Evolutionary conservation across 306 rosid species (phyloP).

Genomic region (Quercus dentata): DNA sequence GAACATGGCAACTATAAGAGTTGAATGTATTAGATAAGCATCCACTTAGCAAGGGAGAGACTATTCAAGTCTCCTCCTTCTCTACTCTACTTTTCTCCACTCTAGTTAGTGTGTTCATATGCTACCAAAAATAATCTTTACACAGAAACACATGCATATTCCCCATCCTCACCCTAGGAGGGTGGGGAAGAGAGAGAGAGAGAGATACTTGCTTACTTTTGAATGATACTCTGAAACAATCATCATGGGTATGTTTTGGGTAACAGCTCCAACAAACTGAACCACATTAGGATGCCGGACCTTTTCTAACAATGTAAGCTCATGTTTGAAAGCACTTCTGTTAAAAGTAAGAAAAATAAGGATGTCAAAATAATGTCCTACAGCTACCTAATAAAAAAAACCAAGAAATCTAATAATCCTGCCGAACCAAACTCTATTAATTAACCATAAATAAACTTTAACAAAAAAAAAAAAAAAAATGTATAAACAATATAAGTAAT

Average conservation of each 20-base stretch:
- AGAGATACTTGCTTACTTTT: constrained; percentile 56
- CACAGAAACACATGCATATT: not conserved
- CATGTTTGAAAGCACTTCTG: constrained; percentile 90
- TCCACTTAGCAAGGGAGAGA: not conserved
- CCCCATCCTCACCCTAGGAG: no score
- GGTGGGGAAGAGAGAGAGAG: not conserved
- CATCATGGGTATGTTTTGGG: constrained; percentile 99
- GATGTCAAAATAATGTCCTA: constrained; percentile 4
- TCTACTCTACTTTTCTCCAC: not conserved
- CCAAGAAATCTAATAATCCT: constrained; percentile 6
- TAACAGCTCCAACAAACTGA: constrained; percentile 99
- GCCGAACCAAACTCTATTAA: constrained; percentile 21
- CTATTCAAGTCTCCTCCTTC: not conserved
- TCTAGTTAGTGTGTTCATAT: not conserved
- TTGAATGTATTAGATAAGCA: not conserved
- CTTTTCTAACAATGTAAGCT: constrained; percentile 84
- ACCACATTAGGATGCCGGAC: constrained; percentile 96
- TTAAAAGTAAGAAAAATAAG: constrained; percentile 20
- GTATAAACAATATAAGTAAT: constrained; percentile 1
- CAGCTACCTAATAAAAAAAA: constrained; percentile 18
- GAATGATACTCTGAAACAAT: constrained; percentile 89
- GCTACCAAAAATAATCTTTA: not conserved
- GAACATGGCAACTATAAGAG: not conserved
- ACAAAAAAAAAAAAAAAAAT: not conserved
- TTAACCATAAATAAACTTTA: constrained; percentile 10